A percentile compares a stretch with the other conserved stretches of the same genome.
phyloP scores from a whole-genome alignment of 2,329 filamentous ascomycete genomes.

The Paecilomyces niveus region DNA sequence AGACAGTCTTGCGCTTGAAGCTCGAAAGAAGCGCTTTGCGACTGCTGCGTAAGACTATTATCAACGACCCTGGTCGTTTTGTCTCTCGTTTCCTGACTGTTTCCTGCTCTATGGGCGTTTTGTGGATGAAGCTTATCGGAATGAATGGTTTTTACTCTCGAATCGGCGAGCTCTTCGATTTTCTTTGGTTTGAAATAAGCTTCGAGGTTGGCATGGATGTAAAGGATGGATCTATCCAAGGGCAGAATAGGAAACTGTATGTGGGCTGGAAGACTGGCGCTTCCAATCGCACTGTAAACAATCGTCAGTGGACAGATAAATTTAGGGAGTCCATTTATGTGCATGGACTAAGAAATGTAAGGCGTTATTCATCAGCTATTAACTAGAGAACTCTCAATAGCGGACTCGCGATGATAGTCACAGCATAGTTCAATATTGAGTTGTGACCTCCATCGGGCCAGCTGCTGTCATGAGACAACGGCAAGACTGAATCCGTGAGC shows the following conservation, averaged over 20 bases:
- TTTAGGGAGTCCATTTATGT: neutral
- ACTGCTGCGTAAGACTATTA: constrained; percentile 18
- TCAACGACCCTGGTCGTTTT: neutral
- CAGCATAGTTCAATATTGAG: too few relatives aligned
- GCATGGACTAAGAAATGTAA: neutral
- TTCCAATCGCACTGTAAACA: neutral
- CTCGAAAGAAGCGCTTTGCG: constrained; percentile 42
- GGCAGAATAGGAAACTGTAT: neutral
- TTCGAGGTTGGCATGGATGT: neutral
- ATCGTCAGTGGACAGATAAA: neutral
- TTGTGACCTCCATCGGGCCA: too few relatives aligned
- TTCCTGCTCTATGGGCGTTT: neutral
- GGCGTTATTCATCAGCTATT: neutral
- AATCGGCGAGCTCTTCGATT: neutral
- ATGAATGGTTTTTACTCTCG: constrained; percentile 1
- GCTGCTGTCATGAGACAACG: neutral
- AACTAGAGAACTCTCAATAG: neutral
- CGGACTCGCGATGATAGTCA: too few relatives aligned
- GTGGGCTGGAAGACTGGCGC: neutral
- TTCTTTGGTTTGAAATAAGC: neutral
- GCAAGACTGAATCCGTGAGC: neutral
- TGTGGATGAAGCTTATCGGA: constrained; percentile 1
- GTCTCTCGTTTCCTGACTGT: neutral
- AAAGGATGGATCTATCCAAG: neutral
- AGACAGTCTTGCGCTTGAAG: constrained; percentile 38